Base-by-base conservation (phyloP, 164 flowering plant genomes). In the Dillenia turbinata region DNA sequence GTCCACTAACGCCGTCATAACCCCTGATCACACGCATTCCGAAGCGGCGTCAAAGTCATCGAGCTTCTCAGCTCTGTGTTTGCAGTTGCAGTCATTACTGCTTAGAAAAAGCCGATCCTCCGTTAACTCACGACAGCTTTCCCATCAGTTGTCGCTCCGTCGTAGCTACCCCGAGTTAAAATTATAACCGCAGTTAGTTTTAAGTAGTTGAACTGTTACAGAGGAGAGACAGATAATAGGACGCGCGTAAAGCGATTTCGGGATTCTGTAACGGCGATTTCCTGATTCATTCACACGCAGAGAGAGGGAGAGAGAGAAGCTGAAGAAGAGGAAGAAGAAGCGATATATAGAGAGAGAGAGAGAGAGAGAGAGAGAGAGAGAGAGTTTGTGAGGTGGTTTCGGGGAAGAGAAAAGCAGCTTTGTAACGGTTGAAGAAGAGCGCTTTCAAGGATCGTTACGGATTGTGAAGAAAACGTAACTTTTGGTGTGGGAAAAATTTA, bases 181-280 rank as follows among this genome's bases (percentile, higher is more conserved):
- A 57, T 40, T 57, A 60, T 47, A 77, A 72, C 76, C 48, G 40
- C 13, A 66, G 76, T 72, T 65, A 67, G 57, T 22, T 56, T 45
- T 11, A 45, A 45, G 10, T 33, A 33, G 40, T 33, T 4, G 5
- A 33, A 33, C 7, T 6, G 40, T 33, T 5, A 54, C 44, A 60
- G 46, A 61, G 59, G 55, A 51, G 63, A 56, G 62, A 70, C 69
- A 69, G 73, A 71, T 66, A 63, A 66, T 63, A 68, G 44, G 72
- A 60, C 59, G 69, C 69, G 60, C 67, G 74, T 54, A 58, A 69
- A 72, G 52, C 67, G 45, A 63, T 71, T 71, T 66, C 12, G 60
- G 70, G 71, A 66, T 73, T 73, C 70, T 60, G 66, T 56, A 69
- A 69, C 74, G 79, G 67, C 72, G 79, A 73, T 71, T 73, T 64